phyloP scores from a whole-genome alignment of 164 flowering plant species.

The Aristolochia fimbriata region DNA sequence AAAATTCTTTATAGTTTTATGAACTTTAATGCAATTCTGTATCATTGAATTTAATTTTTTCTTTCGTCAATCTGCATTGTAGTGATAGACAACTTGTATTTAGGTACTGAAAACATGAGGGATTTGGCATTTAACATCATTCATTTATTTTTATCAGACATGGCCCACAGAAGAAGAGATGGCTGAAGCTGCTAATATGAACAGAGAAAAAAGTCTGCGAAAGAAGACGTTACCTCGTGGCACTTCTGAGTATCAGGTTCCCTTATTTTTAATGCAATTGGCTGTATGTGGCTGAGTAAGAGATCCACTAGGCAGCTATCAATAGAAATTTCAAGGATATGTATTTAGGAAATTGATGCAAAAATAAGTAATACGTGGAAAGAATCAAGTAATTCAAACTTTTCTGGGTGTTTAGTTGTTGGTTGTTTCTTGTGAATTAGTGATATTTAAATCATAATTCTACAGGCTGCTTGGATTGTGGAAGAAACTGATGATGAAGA shows the following conservation, averaged over 20 bases:
- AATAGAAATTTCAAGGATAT: no score
- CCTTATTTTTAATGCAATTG: neutral
- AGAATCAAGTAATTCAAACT: no score
- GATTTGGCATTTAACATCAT: neutral
- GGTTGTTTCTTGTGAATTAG: no score
- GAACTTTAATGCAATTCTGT: neutral
- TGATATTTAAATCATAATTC: slow-evolving; percentile 1
- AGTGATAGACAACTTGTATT: no score
- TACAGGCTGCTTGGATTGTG: slow-evolving; percentile 93
- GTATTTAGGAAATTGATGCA: no score
- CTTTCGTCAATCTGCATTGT: neutral
- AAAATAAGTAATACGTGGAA: no score
- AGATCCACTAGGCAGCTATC: no score
- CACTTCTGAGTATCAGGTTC: slow-evolving; percentile 94
- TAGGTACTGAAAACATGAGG: neutral
- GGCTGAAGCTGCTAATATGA: slow-evolving; percentile 67
- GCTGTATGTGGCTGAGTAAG: neutral
- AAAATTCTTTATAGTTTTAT: no score
- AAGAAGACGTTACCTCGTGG: slow-evolving; percentile 72
- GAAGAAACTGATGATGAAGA: slow-evolving; percentile 64
- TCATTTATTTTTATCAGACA: slow-evolving; percentile 38
- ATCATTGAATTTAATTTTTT: neutral
- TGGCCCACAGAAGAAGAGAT: slow-evolving; percentile 98
- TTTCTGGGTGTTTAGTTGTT: no score
- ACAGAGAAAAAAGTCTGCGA: slow-evolving; percentile 34